Evolutionary conservation across 2,329 filamentous ascomycete genomes (phyloP), one percentile per base, ranked within the genome.

Genomic region (Monascus ruber): DNA sequence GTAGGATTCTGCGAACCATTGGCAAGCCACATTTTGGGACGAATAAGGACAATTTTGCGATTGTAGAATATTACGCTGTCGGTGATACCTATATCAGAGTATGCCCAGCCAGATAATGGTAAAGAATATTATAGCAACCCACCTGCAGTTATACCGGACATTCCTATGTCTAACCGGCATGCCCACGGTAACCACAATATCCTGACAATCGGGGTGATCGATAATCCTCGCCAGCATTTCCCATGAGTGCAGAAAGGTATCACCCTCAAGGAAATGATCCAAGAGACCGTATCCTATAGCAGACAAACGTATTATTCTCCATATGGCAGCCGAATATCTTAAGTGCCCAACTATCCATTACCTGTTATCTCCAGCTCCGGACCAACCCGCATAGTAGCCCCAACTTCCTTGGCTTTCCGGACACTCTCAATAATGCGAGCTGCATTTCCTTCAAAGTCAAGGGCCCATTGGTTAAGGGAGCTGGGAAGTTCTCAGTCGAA

Each of bases 21-120:
- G 35, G 81, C 81, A 5, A 87, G 70, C 50, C 70, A 79, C 46
- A 84, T 68, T 60, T 86, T 87, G 0, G 82, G 82, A 7, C 83
- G 69, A 41, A 91, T 81, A 42, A 81, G 67, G 11, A 87, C 62
- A 17, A 88, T 79, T 60, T 79, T 77, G 37, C 76, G 72, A 48
- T 87, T 74, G 37, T 77, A 68, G 43, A 69, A 17, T 17, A 17
- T 17, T 17, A 17, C 17, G 17, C 17, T 17, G 17, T 17, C 17
- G 17, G 17, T 17, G 17, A 17, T 17, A 17, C 17, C 17, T 17
- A 17, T 17, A 17, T 17, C 17, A 17, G 17, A 17, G 17, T 17
- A 17, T 17, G 17, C 3, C 17, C 17, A 17, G 3, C 17, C 17
- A 3, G 17, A 17, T 17, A 17, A 17, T 17, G 17, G 17, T 17